phyloP scores from a whole-genome alignment of 2,329 filamentous ascomycete species.

The Fusarium oligoseptatum region DNA sequence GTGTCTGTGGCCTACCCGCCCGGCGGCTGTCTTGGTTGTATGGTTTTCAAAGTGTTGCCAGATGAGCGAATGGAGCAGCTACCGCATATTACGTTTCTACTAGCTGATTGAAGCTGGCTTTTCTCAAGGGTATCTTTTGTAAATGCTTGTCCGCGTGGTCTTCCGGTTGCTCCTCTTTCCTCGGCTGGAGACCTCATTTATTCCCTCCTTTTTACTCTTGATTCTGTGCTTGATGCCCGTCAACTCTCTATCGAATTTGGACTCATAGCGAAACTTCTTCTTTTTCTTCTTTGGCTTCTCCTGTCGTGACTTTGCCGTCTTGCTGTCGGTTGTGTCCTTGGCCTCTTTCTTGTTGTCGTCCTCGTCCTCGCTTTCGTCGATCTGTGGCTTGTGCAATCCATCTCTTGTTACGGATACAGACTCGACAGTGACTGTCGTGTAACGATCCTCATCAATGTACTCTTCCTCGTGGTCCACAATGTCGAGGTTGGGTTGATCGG shows the following conservation, averaged over 20 bases:
- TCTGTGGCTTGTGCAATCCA: conserved; percentile 71
- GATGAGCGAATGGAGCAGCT: conserved; percentile 48
- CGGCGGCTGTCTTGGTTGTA: conserved; percentile 41
- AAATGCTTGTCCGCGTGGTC: conserved; percentile 31
- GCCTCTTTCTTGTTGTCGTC: conserved; percentile 49
- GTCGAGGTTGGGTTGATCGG: conserved; percentile 61
- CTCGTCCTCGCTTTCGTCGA: conserved; percentile 55
- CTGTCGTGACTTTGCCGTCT: conserved; percentile 47
- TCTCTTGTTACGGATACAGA: conserved; percentile 84
- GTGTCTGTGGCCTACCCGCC: conserved; percentile 25
- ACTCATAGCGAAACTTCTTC: conserved; percentile 93
- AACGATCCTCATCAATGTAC: conserved; percentile 96
- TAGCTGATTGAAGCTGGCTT: conserved; percentile 48
- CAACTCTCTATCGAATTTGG: conserved; percentile 84
- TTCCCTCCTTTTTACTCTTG: conserved; percentile 61
- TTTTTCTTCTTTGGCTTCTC: conserved; percentile 81
- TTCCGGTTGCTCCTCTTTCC: conserved; percentile 32
- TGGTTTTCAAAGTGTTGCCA: conserved; percentile 44
- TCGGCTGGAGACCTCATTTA: conserved; percentile 17
- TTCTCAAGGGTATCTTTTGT: conserved; percentile 51
- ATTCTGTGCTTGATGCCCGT: conserved; percentile 78
- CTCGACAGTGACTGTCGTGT: conserved; percentile 94
- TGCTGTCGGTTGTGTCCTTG: conserved; percentile 41
- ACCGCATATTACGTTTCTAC: conserved; percentile 50
- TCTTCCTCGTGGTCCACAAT: conserved; percentile 87